A percentile compares a stretch with the other conserved stretches of the same genome.
Conservation (phyloP, 2,329 filamentous ascomycete species). For the Ophiostoma fasciatum region DNA sequence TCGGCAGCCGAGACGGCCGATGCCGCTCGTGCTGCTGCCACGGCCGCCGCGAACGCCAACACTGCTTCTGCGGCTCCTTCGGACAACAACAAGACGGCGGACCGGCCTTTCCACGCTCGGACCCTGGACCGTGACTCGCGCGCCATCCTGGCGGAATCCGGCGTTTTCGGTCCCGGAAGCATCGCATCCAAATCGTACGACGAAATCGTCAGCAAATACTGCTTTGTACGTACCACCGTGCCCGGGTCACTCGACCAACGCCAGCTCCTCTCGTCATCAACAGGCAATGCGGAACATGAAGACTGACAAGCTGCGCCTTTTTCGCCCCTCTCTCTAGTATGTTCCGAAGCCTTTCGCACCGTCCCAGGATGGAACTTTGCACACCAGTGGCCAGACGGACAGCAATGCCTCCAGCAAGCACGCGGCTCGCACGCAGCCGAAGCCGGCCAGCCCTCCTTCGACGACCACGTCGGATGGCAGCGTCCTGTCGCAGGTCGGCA, state of each 20-base stretch:
- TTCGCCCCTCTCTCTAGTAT: slow-evolving; percentile 31
- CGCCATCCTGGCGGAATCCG: slow-evolving; percentile 3
- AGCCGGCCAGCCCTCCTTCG: slow-evolving; percentile 20
- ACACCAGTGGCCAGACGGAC: too few relatives aligned
- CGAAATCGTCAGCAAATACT: slow-evolving; percentile 97
- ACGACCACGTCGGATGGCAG: slow-evolving; percentile 24
- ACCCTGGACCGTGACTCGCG: slow-evolving; percentile 3
- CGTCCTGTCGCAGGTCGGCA: slow-evolving; percentile 21
- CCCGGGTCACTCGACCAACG: slow-evolving; percentile 12
- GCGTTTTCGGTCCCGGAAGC: slow-evolving; percentile 25
- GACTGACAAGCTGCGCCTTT: slow-evolving; percentile 6
- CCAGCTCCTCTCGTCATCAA: slow-evolving; percentile 14
- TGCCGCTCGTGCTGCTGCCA: slow-evolving; percentile 3
- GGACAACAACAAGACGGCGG: too few relatives aligned
- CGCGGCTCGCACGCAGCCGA: slow-evolving; percentile 16
- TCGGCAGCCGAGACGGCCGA: too few relatives aligned
- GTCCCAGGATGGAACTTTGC: slow-evolving; percentile 31
- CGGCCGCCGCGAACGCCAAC: not conserved
- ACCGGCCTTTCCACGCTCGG: too few relatives aligned
- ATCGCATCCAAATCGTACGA: slow-evolving; percentile 85
- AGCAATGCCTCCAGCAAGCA: slow-evolving; percentile 24
- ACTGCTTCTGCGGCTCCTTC: too few relatives aligned
- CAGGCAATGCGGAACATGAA: slow-evolving; percentile 4
- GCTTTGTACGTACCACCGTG: slow-evolving; percentile 79
- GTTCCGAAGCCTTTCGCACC: slow-evolving; percentile 43